A percentile compares a stretch with the other conserved stretches of the same genome.
phyloP scores from a whole-genome alignment of 495 filamentous ascomycete species.

The Xylaria castorea region DNA sequence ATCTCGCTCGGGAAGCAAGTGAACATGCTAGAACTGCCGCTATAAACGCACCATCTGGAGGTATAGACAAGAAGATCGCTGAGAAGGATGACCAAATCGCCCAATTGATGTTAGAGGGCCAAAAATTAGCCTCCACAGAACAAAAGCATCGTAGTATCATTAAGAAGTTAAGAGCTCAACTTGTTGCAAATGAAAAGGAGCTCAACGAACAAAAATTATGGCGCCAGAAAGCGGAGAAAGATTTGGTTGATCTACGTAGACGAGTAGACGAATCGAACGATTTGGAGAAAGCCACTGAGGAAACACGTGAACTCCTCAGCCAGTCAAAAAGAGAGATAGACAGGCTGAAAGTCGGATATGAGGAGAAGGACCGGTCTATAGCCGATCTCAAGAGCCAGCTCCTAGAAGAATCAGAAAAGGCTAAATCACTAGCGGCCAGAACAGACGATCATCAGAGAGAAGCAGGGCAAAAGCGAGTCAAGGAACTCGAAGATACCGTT shows the following conservation, averaged over 20 bases:
- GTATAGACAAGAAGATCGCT: conserved; percentile 75
- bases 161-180: conserved; percentile 76
- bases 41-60: conserved; percentile 64
- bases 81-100: conserved; percentile 92
- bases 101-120: conserved; percentile 88
- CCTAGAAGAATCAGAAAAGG: conserved; percentile 69
- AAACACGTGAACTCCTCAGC: conserved; percentile 67
- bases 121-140: conserved; percentile 84
- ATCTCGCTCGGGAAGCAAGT: conserved; percentile 78
- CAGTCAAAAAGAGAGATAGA: conserved; percentile 77
- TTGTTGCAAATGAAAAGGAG: conserved; percentile 68
- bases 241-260: conserved; percentile 62
- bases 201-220: conserved; percentile 65
- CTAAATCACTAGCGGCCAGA: conserved; percentile 69
- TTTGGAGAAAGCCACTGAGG: conserved; percentile 69
- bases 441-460: conserved; percentile 71
- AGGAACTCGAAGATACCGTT: conserved; percentile 76
- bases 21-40: conserved; percentile 72
- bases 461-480: conserved; percentile 67
- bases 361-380: conserved; percentile 69
- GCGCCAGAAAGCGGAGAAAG: conserved; percentile 71
- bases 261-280: conserved; percentile 68
- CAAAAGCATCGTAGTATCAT: conserved; percentile 81
- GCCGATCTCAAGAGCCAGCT: conserved; percentile 74
- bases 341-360: conserved; percentile 66